A percentile compares a stretch with the other conserved stretches of the same genome.
Conservation (phyloP, 805 yeast species). For the Wickerhamia fluorescens region DNA sequence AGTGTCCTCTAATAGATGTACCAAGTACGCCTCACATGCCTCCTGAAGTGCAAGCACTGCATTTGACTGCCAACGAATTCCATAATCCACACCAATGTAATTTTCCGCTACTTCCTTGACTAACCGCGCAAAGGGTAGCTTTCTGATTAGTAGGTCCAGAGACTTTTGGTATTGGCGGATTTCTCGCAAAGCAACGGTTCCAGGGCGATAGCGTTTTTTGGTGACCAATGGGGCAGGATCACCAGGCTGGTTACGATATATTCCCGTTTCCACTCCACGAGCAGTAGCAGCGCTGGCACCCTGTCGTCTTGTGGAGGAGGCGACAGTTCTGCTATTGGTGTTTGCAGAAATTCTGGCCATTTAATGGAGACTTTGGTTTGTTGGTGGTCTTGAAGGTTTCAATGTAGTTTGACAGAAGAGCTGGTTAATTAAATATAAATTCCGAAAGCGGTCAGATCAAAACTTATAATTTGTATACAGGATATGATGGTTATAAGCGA, state of each 20-base stretch:
- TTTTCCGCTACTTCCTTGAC: constrained; percentile 68
- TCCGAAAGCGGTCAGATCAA: too few species aligned
- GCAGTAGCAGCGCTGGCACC: too few species aligned
- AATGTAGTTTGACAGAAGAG: too few species aligned
- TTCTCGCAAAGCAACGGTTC: constrained; percentile 60
- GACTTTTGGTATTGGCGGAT: constrained; percentile 61
- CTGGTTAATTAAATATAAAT: too few species aligned
- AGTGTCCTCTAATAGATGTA: constrained; percentile 70
- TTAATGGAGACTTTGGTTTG: too few species aligned
- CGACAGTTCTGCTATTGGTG: neutral
- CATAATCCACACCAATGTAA: constrained; percentile 46
- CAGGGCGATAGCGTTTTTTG: constrained; percentile 50
- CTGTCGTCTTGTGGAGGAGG: too few species aligned
- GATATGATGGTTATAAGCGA: too few species aligned
- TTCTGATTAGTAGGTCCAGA: constrained; percentile 60
- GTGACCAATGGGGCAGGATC: constrained; percentile 33
- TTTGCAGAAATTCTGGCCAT: constrained; percentile 1
- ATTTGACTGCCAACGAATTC: constrained; percentile 70
- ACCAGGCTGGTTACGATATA: constrained; percentile 46
- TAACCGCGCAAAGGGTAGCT: constrained; percentile 71
- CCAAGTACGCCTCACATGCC: constrained; percentile 72
- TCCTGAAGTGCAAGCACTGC: constrained; percentile 76
- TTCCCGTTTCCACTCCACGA: constrained; percentile 33
- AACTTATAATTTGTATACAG: too few species aligned
- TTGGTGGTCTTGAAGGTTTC: too few species aligned